These are phyloP conservation scores for Uromyces viciae-fabae DNA, from an alignment of 1,284 basidiomycete genomes.

Conservation along the genomic window DNA sequence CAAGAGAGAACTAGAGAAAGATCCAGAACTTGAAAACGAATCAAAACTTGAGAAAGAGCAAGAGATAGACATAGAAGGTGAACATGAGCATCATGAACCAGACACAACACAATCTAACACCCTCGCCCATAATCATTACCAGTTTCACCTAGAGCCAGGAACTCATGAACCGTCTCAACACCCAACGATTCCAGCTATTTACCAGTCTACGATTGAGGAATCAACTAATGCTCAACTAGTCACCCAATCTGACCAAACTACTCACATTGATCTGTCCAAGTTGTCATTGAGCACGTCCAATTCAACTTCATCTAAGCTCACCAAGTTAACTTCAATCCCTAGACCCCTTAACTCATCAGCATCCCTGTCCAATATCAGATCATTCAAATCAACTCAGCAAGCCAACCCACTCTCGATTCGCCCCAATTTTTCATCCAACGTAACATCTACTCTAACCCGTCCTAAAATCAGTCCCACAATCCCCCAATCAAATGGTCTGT, in stretches of 20 bases:
- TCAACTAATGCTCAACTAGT: background rate
- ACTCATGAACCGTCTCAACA: background rate
- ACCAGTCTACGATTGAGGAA: too few relatives aligned
- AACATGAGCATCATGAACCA: background rate
- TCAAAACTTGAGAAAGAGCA: background rate
- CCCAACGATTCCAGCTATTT: background rate
- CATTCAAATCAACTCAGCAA: background rate
- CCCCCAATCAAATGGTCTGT: constrained; percentile 11
- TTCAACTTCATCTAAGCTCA: too few relatives aligned
- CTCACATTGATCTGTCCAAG: too few relatives aligned
- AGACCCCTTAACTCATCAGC: too few relatives aligned
- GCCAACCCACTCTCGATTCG: constrained; percentile 9
- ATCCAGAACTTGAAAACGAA: background rate
- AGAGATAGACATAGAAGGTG: background rate
- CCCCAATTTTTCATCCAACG: background rate
- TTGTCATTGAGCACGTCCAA: too few relatives aligned
- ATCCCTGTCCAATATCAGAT: too few relatives aligned
- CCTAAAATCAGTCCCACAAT: background rate
- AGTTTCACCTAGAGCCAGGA: background rate
- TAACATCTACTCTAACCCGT: background rate
- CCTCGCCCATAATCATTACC: too few relatives aligned
- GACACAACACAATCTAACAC: background rate
- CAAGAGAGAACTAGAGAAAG: background rate
- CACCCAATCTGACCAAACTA: background rate
- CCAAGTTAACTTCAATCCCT: too few relatives aligned